Evolutionary conservation across 1,284 basidiomycete genomes (phyloP).

Genomic region (Pseudozyma tsukubaensis): DNA sequence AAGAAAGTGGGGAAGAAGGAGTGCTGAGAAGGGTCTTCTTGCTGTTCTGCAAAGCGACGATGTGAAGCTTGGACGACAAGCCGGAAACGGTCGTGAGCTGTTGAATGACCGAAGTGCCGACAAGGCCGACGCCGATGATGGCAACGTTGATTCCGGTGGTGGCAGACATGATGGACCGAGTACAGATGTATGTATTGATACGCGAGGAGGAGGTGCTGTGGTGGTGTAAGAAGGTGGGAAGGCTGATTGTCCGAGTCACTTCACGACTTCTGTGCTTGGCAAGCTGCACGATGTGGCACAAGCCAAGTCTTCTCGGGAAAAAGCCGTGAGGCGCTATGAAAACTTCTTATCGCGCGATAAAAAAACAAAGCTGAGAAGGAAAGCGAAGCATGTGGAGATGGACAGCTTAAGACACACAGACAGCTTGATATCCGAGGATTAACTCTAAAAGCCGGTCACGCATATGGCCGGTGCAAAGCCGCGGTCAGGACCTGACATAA

Average conservation of each 20-base stretch:
- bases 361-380: not conserved
- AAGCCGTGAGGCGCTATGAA: not conserved
- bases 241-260: constrained; percentile 20
- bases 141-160: constrained; percentile 60
- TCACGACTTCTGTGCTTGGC: not conserved
- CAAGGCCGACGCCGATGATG: constrained; percentile 66
- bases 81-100: constrained; percentile 58
- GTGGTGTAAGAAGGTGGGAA: not conserved
- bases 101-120: constrained; percentile 64
- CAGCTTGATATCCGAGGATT: constrained; percentile 11
- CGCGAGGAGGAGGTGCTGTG: not conserved
- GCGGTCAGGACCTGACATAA: constrained; percentile 32
- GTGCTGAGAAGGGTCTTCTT: constrained; percentile 64
- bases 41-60: constrained; percentile 66
- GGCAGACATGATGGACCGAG: constrained; percentile 27
- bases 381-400: constrained; percentile 28
- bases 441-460: not conserved
- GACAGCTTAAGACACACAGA: not conserved
- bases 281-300: constrained; percentile 20
- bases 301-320: constrained; percentile 15
- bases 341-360: constrained; percentile 40
- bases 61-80: constrained; percentile 53
- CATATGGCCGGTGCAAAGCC: constrained; percentile 13
- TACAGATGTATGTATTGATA: not conserved
- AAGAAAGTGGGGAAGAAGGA: constrained; percentile 29